phyloP scores from a whole-genome alignment of 176 grass and related monocot species.

The Oryza nivara region DNA sequence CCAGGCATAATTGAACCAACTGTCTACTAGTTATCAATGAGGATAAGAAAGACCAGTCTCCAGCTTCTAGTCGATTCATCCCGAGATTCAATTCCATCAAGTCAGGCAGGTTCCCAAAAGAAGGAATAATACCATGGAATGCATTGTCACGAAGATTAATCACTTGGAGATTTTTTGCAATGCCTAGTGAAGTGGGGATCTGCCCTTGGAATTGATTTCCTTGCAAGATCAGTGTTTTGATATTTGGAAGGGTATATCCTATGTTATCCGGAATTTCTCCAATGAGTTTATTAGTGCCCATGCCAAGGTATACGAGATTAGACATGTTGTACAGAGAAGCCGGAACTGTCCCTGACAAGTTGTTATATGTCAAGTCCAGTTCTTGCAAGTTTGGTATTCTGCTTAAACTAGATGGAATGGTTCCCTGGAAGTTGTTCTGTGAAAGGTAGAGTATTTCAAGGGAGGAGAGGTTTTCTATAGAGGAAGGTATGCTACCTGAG shows the following conservation, averaged over 20 bases:
- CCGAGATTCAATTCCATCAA: conserved; percentile 14
- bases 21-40: conserved; percentile 39
- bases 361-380: conserved; percentile 19
- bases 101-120: background rate
- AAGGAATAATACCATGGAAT: conserved; percentile 31
- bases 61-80: conserved; percentile 38
- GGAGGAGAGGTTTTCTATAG: conserved; percentile 41
- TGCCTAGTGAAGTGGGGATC: too few species aligned
- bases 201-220: conserved; percentile 7
- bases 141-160: conserved; percentile 12
- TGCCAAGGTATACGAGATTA: background rate
- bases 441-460: conserved; percentile 7
- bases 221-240: background rate
- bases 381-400: background rate
- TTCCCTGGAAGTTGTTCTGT: conserved; percentile 31
- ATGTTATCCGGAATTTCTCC: conserved; percentile 27
- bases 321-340: conserved; percentile 44
- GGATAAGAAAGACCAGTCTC: conserved; percentile 45
- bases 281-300: background rate
- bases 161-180: background rate
- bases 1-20: background rate
- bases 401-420: conserved; percentile 25
- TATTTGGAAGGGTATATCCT: conserved; percentile 14
- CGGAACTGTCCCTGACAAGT: conserved; percentile 33
- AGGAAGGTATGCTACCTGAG: conserved; percentile 33